phyloP scores from a whole-genome alignment of 2,329 filamentous ascomycete genomes.

The Fusarium papillatum region DNA sequence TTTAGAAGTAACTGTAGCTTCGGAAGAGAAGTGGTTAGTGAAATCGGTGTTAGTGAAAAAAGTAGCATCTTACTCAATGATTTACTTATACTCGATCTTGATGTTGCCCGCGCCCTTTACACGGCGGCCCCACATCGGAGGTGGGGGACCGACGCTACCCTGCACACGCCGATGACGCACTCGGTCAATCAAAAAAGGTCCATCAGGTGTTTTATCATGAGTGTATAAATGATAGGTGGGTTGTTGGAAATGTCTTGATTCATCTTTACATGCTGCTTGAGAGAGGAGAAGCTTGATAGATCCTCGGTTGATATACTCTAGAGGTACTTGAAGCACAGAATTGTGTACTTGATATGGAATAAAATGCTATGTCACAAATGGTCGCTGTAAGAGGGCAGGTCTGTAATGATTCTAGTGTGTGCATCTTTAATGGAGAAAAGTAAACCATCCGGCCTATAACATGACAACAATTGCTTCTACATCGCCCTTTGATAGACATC shows the following conservation, averaged over 20 bases:
- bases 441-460: not conserved
- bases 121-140: conserved; percentile 16
- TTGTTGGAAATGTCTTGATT: not conserved
- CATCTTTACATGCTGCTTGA: not conserved
- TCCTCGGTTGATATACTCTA: not conserved
- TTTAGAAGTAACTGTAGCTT: not conserved
- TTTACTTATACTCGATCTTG: conserved; percentile 17
- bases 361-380: not conserved
- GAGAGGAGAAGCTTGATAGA: not conserved
- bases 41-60: not conserved
- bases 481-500: not conserved
- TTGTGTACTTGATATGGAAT: not conserved
- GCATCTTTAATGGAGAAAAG: not conserved
- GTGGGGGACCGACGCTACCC: conserved; percentile 23
- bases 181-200: not conserved
- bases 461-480: not conserved
- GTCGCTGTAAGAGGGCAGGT: not conserved
- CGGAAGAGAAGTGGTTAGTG: not conserved
- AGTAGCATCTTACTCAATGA: not conserved
- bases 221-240: not conserved
- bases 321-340: not conserved
- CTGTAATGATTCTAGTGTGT: not conserved
- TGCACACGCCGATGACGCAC: conserved; percentile 24
- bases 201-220: not conserved
- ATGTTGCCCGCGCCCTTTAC: conserved; percentile 15